phyloP scores from a whole-genome alignment of 2,329 filamentous ascomycete genomes.

The Neopestalotiopsis sp. region DNA sequence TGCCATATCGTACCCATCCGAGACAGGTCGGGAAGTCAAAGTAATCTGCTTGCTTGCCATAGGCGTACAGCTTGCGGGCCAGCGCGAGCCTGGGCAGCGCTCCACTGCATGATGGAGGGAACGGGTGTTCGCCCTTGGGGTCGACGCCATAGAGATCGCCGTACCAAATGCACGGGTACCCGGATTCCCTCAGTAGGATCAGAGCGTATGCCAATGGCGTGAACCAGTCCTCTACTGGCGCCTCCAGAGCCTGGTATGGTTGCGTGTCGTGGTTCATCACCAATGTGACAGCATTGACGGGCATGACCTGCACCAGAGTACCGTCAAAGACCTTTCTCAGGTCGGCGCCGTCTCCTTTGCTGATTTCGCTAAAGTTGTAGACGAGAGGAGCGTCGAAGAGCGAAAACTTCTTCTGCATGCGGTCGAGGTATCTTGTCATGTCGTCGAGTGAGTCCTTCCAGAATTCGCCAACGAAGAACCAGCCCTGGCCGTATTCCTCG shows the following conservation, averaged over 20 bases:
- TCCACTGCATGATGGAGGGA: conserved; percentile 57
- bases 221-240: conserved; percentile 68
- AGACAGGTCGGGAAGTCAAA: conserved; percentile 65
- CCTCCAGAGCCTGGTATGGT: conserved; percentile 47
- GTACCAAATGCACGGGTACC: conserved; percentile 73
- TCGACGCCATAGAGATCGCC: conserved; percentile 70
- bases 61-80: conserved; percentile 69
- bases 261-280: conserved; percentile 76
- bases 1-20: conserved; percentile 61
- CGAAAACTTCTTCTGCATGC: conserved; percentile 61
- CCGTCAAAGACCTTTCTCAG: conserved; percentile 67
- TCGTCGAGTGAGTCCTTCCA: conserved; percentile 64
- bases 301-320: conserved; percentile 55
- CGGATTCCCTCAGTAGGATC: conserved; percentile 66
- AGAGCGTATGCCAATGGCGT: conserved; percentile 75
- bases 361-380: conserved; percentile 68
- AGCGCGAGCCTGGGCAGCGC: conserved; percentile 63
- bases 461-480: conserved; percentile 73
- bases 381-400: conserved; percentile 74
- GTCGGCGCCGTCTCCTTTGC: conserved; percentile 60
- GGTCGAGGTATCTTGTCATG: conserved; percentile 61
- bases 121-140: conserved; percentile 44
- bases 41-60: conserved; percentile 70
- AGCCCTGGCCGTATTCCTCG: conserved; percentile 46
- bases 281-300: conserved; percentile 55